These are phyloP conservation scores for Aschersonia sp. DNA, from an alignment of 2,329 filamentous ascomycete species.

Conservation along the genomic window DNA sequence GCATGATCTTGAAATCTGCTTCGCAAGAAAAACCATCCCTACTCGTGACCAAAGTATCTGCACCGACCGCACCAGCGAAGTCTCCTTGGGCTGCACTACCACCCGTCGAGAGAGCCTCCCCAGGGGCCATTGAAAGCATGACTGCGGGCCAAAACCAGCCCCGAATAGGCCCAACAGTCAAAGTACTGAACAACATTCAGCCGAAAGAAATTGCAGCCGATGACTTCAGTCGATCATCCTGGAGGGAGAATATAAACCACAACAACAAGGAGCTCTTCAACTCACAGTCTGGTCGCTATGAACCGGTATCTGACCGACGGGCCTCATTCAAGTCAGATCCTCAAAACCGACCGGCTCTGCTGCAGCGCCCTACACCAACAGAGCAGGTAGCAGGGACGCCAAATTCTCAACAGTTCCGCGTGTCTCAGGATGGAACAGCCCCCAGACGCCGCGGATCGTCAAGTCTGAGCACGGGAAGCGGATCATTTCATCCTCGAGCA, in stretches of 20 bases:
- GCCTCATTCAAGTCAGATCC: constrained; percentile 53
- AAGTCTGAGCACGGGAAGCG: constrained; percentile 78
- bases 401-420: constrained; percentile 68
- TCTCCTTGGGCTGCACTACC: constrained; percentile 86
- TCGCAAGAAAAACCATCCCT: constrained; percentile 55
- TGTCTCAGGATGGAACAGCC: constrained; percentile 52
- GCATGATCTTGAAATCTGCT: constrained; percentile 49
- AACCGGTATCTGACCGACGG: constrained; percentile 71
- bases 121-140: constrained; percentile 44
- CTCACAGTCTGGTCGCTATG: constrained; percentile 86
- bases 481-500: constrained; percentile 46
- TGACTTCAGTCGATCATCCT: constrained; percentile 75
- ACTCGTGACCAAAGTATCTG: constrained; percentile 52
- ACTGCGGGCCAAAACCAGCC: constrained; percentile 30
- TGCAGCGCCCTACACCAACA: constrained; percentile 56
- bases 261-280: constrained; percentile 73
- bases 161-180: constrained; percentile 38
- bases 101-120: constrained; percentile 68
- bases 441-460: constrained; percentile 73
- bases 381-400: constrained; percentile 70
- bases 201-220: constrained; percentile 80
- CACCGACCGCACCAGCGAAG: constrained; percentile 56
- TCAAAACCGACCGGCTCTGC: constrained; percentile 57
- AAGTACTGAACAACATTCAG: constrained; percentile 35
- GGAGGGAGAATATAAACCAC: constrained; percentile 53